Evolutionary conservation across 345 rosid species (phyloP), one percentile per base, ranked within the genome.

Genomic region (Atalantia buxifolia): DNA sequence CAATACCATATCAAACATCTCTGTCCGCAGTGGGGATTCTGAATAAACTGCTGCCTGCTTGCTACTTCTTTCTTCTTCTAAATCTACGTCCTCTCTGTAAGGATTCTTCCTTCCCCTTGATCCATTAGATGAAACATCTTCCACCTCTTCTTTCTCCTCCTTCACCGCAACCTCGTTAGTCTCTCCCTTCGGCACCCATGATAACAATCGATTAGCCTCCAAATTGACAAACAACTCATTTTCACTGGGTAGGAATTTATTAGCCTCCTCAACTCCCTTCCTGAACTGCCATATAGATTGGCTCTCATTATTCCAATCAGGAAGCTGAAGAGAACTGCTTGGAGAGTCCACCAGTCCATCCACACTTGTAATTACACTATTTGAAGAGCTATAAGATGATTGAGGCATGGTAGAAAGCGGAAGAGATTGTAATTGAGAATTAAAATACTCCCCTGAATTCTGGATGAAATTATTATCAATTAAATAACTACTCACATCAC

Each of bases 221-320:
- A 84, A 77, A 74, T 85, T 79, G 40, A 85, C 81, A 71, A 85
- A 78, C 71, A 88, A 75, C 66, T 85, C 88, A 9, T 78, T 84
- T 45, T 83, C 80, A 60, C 64, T 65, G 0, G 97, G 94, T 74
- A 92, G 91, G 79, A 91, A 89, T 71, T 85, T 92, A 62, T 76
- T 88, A 57, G 90, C 95, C 87, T 93, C 98, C 82, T 93, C 93
- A 79, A 88, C 88, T 77, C 93, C 98, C 75, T 87, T 87, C 79
- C 77, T 85, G 82, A 95, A 95, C 82, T 89, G 91, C 84, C 85
- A 89, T 83, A 92, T 85, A 38, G 94, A 91, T 79, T 84, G 90
- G 75, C 77, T 88, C 82, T 87, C 93, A 2, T 83, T 45, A 63
- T 74, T 83, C 77, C 76, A 85, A 78, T 86, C 88, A 56, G 84